These are phyloP conservation scores for Stephania yunnanensis DNA, from an alignment of 164 flowering plant species.

Conservation along the genomic window DNA sequence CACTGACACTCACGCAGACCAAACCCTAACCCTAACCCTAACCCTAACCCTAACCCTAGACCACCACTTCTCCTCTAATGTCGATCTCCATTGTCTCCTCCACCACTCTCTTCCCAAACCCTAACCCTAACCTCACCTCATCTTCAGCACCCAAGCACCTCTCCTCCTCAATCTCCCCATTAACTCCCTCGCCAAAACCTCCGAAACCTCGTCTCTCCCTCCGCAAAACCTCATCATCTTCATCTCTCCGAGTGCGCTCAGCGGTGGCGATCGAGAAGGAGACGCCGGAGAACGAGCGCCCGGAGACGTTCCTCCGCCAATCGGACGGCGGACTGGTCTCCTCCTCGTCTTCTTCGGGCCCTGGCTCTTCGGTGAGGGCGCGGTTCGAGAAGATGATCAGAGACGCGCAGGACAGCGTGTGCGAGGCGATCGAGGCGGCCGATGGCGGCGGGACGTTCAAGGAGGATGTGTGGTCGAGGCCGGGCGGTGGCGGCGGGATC, in stretches of 20 bases:
- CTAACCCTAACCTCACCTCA: not conserved
- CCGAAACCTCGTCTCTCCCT: constrained; percentile 6
- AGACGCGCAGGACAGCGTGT: constrained; percentile 75
- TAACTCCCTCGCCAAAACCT: constrained; percentile 2
- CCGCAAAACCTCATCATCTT: not conserved
- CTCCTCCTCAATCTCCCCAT: constrained; percentile 1
- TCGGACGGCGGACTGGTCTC: constrained; percentile 25
- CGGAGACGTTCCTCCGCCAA: constrained; percentile 68
- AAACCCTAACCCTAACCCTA: too few species aligned
- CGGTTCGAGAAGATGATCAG: constrained; percentile 94
- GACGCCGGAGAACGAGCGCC: constrained; percentile 51
- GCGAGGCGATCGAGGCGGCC: constrained; percentile 61
- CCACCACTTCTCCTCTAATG: constrained; percentile 3
- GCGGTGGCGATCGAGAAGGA: constrained; percentile 80
- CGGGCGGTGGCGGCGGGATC: constrained; percentile 95
- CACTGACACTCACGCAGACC: not conserved
- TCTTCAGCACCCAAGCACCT: constrained; percentile 1
- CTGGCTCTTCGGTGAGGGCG: constrained; percentile 37
- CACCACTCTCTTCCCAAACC: constrained; percentile 15
- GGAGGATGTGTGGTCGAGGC: constrained; percentile 96
- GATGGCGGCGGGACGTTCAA: constrained; percentile 73
- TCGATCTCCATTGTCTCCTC: constrained; percentile 22
- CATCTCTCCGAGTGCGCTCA: constrained; percentile 13
- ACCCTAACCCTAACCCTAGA: too few species aligned
- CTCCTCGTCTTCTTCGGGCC: constrained; percentile 11